phyloP scores from a whole-genome alignment of 345 rosid species.

The Hypericum androsaemum region DNA sequence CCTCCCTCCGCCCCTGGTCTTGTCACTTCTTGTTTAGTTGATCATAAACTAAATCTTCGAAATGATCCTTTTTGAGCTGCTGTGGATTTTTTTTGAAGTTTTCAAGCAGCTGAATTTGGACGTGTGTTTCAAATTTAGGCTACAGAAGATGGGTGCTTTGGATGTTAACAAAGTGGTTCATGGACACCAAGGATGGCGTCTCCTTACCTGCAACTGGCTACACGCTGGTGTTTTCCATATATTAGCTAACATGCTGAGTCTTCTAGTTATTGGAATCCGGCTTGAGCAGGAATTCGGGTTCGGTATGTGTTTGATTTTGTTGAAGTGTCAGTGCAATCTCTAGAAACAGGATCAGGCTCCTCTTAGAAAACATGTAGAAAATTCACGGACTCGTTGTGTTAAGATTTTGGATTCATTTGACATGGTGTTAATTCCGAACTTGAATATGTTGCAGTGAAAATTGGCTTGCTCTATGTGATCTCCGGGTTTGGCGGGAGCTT shows the following conservation, averaged over 20 bases:
- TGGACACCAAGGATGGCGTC: slow-evolving; percentile 69
- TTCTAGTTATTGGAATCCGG: slow-evolving; percentile 70
- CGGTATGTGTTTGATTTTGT: slow-evolving; percentile 51
- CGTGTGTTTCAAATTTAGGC: slow-evolving; percentile 22
- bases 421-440: neutral
- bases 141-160: slow-evolving; percentile 75
- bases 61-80: too few relatives aligned
- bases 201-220: slow-evolving; percentile 77
- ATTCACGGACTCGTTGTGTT: neutral
- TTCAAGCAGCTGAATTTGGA: neutral
- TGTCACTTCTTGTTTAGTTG: too few relatives aligned
- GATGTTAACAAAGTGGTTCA: slow-evolving; percentile 51
- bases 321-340: too few relatives aligned
- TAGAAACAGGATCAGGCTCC: too few relatives aligned
- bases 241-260: slow-evolving; percentile 80
- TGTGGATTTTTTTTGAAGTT: too few relatives aligned
- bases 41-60: too few relatives aligned
- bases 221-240: slow-evolving; percentile 86
- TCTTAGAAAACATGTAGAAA: too few relatives aligned
- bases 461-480: slow-evolving; percentile 76
- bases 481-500: slow-evolving; percentile 95
- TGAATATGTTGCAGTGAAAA: slow-evolving; percentile 34
- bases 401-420: neutral
- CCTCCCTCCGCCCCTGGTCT: too few relatives aligned
- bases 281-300: slow-evolving; percentile 91